Percentiles rank a stretch among this genome's conserved stretches.
Conservation (phyloP, 805 yeast species). For the Candida golubevii region DNA sequence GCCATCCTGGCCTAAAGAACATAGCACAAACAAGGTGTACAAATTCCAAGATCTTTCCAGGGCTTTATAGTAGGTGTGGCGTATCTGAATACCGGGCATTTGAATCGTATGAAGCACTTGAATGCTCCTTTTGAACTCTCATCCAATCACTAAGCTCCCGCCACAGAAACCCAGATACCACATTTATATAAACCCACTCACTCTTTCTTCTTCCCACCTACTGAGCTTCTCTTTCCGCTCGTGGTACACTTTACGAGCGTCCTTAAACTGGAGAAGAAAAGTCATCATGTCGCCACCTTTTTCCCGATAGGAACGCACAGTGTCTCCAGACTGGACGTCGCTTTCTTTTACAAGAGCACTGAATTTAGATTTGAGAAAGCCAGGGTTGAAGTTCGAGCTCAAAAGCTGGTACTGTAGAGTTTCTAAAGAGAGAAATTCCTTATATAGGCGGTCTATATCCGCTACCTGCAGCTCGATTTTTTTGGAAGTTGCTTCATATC, state of each 20-base stretch:
- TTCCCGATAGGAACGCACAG: slow-evolving; percentile 2
- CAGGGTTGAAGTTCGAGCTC: slow-evolving; percentile 34
- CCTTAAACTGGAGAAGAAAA: slow-evolving; percentile 21
- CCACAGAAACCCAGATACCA: too few relatives aligned
- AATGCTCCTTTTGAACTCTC: too few relatives aligned
- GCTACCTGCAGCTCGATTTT: slow-evolving; percentile 23
- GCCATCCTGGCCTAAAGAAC: too few relatives aligned
- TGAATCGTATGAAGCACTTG: too few relatives aligned
- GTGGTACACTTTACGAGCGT: slow-evolving; percentile 29
- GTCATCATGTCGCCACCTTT: slow-evolving; percentile 13
- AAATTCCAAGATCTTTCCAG: too few relatives aligned
- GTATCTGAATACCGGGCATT: too few relatives aligned
- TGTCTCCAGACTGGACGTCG: slow-evolving; percentile 3
- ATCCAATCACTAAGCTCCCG: too few relatives aligned
- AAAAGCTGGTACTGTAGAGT: slow-evolving; percentile 37
- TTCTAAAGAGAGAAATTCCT: slow-evolving; percentile 33
- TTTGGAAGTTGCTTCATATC: slow-evolving; percentile 16
- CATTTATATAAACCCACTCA: slow-evolving; percentile 33
- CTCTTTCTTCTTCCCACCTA: slow-evolving; percentile 43
- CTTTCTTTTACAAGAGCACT: slow-evolving; percentile 6
- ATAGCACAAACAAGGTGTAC: too few relatives aligned
- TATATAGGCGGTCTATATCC: slow-evolving; percentile 23
- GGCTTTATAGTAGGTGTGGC: too few relatives aligned
- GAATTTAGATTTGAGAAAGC: slow-evolving; percentile 14
- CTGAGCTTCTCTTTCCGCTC: slow-evolving; percentile 33